Conservation (phyloP, 768 basidiomycete genomes). For the Termitomyces sp. region DNA sequence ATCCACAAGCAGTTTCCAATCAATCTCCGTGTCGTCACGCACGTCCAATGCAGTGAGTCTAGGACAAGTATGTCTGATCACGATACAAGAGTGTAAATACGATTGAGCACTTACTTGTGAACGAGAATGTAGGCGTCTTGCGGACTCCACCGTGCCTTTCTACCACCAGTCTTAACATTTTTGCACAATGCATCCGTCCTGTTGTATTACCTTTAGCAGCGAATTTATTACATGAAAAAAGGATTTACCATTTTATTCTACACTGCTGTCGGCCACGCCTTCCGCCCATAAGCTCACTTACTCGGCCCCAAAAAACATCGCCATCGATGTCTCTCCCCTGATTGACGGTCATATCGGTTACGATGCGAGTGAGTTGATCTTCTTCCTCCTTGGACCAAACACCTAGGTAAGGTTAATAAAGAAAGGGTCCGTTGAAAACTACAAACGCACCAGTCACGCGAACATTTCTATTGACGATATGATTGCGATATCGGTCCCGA, state of each 20-base stretch:
- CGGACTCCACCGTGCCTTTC: slow-evolving; percentile 65
- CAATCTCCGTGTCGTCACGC: slow-evolving; percentile 76
- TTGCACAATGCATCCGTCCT: slow-evolving; percentile 78
- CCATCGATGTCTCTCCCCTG: slow-evolving; percentile 70
- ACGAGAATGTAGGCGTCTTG: slow-evolving; percentile 78
- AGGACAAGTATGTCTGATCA: slow-evolving; percentile 4
- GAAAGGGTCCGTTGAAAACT: not conserved
- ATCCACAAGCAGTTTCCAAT: slow-evolving; percentile 76
- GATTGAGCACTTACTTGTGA: slow-evolving; percentile 53
- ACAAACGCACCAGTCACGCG: slow-evolving; percentile 46
- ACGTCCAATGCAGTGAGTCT: slow-evolving; percentile 75
- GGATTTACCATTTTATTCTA: slow-evolving; percentile 72
- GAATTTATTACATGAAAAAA: not conserved
- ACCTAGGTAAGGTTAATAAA: slow-evolving; percentile 28
- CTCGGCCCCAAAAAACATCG: slow-evolving; percentile 80
- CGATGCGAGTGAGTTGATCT: slow-evolving; percentile 64
- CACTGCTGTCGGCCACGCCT: slow-evolving; percentile 78
- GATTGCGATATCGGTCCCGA: slow-evolving; percentile 82
- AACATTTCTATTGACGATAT: slow-evolving; percentile 61
- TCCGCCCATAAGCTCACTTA: slow-evolving; percentile 73
- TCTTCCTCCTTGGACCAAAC: slow-evolving; percentile 80
- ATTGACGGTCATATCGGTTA: slow-evolving; percentile 66
- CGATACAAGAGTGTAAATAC: not conserved
- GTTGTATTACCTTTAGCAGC: not conserved
- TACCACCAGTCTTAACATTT: slow-evolving; percentile 65